Conservation (phyloP, 108 stramenopile species). For the Stephanodiscus minutulus region DNA sequence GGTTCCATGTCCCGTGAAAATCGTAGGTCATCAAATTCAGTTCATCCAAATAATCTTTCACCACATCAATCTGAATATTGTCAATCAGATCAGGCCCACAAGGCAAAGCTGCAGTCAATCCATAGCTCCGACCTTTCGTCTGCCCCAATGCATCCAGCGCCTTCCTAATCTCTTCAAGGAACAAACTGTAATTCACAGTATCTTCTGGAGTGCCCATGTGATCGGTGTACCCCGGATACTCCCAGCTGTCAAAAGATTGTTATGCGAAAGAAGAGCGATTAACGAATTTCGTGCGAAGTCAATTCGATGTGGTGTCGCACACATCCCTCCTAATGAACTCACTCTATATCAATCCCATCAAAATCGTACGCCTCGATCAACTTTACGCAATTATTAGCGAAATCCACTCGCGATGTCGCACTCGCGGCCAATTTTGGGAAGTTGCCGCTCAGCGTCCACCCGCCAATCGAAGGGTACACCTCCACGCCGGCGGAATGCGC, state of each 20-base stretch:
- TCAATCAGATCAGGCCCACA: conserved; percentile 36
- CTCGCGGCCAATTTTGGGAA: conserved; percentile 26
- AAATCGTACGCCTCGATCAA: conserved; percentile 30
- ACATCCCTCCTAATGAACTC: neutral
- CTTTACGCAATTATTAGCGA: conserved; percentile 21
- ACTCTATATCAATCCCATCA: conserved; percentile 15
- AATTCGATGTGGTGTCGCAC: neutral
- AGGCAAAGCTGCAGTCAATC: conserved; percentile 33
- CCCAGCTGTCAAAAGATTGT: conserved; percentile 6
- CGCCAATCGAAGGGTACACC: conserved; percentile 20
- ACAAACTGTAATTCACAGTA: conserved; percentile 22
- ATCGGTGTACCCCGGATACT: conserved; percentile 24
- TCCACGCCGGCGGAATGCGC: conserved; percentile 22
- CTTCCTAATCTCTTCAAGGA: conserved; percentile 15
- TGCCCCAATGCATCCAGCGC: conserved; percentile 17
- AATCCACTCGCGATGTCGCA: conserved; percentile 2
- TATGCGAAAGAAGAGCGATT: neutral
- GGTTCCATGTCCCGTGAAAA: conserved; percentile 39
- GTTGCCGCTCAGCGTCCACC: conserved; percentile 14
- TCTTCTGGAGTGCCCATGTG: conserved; percentile 28
- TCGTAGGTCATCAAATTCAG: conserved; percentile 55
- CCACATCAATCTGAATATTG: conserved; percentile 29
- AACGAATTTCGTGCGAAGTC: neutral
- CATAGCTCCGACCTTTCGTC: conserved; percentile 21
- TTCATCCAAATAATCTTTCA: conserved; percentile 29